Conservation (phyloP, 164 flowering plant species). For the Chloranthus sessilifolius region DNA sequence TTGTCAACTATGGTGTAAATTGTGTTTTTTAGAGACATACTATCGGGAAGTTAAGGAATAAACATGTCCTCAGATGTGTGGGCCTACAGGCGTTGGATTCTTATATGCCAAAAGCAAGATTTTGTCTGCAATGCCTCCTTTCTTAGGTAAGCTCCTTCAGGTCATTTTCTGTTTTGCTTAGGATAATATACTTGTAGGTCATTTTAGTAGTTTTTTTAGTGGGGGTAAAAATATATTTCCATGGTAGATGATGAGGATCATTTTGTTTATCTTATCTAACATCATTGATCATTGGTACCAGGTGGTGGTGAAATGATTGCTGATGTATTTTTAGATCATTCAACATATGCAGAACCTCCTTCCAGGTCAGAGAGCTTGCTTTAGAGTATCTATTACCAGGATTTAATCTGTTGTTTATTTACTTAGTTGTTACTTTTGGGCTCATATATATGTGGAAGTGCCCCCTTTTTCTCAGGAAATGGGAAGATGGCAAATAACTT, state of each 20-base stretch:
- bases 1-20: too few relatives aligned
- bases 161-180: too few relatives aligned
- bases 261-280: neutral
- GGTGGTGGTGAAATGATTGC: conserved; percentile 99
- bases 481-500: too few relatives aligned
- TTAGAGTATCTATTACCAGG: too few relatives aligned
- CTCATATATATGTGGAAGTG: too few relatives aligned
- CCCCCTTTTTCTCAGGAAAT: too few relatives aligned
- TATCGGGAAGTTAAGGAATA: conserved; percentile 34
- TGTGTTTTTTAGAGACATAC: neutral
- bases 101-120: conserved; percentile 79
- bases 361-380: conserved; percentile 60
- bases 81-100: conserved; percentile 99
- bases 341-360: conserved; percentile 97
- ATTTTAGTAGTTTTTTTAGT: too few relatives aligned
- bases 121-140: conserved; percentile 80
- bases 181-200: too few relatives aligned
- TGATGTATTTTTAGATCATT: conserved; percentile 86
- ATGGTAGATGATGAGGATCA: too few relatives aligned
- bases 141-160: conserved; percentile 63
- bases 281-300: conserved; percentile 14
- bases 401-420: neutral
- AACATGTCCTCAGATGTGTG: conserved; percentile 99
- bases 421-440: neutral
- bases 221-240: too few relatives aligned